Evolutionary conservation across 225 moss, liverwort and hornwort species (phyloP).

Genomic region (Pseudoscleropodium purum): DNA sequence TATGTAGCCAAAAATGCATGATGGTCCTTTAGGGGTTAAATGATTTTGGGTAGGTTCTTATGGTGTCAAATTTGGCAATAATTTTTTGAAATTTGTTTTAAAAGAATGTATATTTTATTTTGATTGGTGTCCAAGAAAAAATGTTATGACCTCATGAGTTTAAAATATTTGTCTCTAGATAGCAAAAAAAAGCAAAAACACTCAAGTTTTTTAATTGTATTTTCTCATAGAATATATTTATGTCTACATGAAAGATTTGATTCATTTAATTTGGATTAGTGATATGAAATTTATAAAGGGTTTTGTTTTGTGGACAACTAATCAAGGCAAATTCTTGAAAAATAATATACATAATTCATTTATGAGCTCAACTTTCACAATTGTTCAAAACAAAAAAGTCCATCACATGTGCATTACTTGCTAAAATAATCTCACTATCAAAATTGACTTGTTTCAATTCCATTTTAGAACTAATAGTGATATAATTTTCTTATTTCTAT

Average conservation of each 20-base stretch:
- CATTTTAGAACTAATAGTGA: too few species aligned
- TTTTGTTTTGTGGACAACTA: accelerated
- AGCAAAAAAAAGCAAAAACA: too few species aligned
- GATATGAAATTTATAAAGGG: not conserved
- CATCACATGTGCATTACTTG: too few species aligned
- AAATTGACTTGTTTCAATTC: too few species aligned
- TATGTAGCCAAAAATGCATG: too few species aligned
- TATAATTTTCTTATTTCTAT: too few species aligned
- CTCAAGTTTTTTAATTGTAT: too few species aligned
- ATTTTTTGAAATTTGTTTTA: not conserved
- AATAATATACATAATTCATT: accelerated
- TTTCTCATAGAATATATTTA: not conserved
- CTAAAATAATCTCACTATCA: too few species aligned
- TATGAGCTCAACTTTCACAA: not conserved
- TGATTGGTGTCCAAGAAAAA: not conserved
- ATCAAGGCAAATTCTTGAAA: not conserved
- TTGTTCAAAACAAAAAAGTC: not conserved
- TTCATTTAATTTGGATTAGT: too few species aligned
- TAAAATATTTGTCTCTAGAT: too few species aligned
- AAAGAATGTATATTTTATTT: not conserved
- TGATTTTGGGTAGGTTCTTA: not conserved
- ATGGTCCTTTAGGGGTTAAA: too few species aligned
- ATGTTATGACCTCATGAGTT: not conserved
- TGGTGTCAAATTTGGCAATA: not conserved
- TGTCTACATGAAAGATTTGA: not conserved